Evolutionary conservation across 139 green algal genomes (phyloP).

Genomic region (Tetradesmus lagerheimii): DNA sequence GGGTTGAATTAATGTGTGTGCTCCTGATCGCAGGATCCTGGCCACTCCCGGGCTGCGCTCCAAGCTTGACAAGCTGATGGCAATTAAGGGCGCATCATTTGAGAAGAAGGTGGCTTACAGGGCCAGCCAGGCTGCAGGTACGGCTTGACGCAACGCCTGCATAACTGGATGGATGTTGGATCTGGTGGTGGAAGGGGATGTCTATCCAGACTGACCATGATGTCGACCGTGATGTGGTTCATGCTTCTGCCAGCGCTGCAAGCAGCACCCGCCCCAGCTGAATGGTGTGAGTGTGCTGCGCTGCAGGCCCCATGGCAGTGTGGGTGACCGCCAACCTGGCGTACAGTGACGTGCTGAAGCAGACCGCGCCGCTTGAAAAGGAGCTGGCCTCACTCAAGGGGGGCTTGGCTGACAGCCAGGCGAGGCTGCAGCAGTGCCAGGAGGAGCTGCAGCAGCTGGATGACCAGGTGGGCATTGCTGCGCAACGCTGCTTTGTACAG

Average conservation of each 20-base stretch:
- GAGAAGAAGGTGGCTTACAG: conserved; percentile 78
- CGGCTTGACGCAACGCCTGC: background rate
- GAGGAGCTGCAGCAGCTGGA: conserved; percentile 78
- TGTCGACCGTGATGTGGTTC: background rate
- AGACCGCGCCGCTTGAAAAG: conserved; percentile 75
- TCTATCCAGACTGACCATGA: background rate
- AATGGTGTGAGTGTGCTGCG: background rate
- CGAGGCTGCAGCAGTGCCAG: conserved; percentile 77
- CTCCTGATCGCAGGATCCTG: conserved; percentile 34
- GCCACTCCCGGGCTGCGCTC: conserved; percentile 45
- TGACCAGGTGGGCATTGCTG: conserved; percentile 46
- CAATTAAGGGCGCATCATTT: conserved; percentile 74
- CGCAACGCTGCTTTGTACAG: background rate
- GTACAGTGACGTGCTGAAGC: conserved; percentile 63
- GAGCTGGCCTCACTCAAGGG: conserved; percentile 67
- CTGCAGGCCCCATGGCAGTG: conserved; percentile 76
- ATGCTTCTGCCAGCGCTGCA: too few species aligned
- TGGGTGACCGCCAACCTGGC: conserved; percentile 82
- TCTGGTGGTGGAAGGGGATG: too few species aligned
- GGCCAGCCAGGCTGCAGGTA: conserved; percentile 75
- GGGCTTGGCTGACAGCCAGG: conserved; percentile 64
- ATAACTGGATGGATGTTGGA: background rate
- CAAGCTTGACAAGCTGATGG: conserved; percentile 64
- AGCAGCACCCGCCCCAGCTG: background rate
- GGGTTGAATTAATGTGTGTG: too few species aligned